A percentile compares a stretch with the other conserved stretches of the same genome.
Evolutionary conservation across 331 rosid species (phyloP).

Genomic region (Saraca asoca): DNA sequence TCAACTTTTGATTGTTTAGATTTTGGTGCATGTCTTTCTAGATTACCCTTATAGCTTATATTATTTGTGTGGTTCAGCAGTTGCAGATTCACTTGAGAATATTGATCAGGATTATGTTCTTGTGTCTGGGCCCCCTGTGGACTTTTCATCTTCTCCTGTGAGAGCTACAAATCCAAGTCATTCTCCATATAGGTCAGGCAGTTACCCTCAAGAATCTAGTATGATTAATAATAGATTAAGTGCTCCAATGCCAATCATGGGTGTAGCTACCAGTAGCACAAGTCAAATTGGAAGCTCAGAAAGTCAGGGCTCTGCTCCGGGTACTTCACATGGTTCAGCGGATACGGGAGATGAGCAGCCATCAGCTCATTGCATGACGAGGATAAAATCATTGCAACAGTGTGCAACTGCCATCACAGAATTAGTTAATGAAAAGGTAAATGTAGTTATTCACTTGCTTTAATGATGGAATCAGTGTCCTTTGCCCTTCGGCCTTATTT

Average conservation of each 20-base stretch:
- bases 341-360: conserved; percentile 84
- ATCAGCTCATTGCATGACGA: conserved; percentile 70
- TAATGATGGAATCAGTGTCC: conserved; percentile 18
- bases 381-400: conserved; percentile 80
- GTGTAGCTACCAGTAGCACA: conserved; percentile 50
- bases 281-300: conserved; percentile 76
- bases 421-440: conserved; percentile 80
- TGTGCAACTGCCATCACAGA: conserved; percentile 77
- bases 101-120: conserved; percentile 97
- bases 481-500: conserved; percentile 2
- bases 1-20: conserved; percentile 28
- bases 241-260: conserved; percentile 81
- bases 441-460: conserved; percentile 9
- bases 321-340: conserved; percentile 79
- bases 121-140: conserved; percentile 82
- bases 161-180: conserved; percentile 61
- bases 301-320: conserved; percentile 88
- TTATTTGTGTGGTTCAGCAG: conserved; percentile 50
- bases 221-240: conserved; percentile 48
- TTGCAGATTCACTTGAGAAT: conserved; percentile 66
- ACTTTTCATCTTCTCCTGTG: conserved; percentile 65
- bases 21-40: conserved; percentile 28
- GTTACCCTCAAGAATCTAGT: conserved; percentile 53
- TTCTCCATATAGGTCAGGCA: conserved; percentile 56
- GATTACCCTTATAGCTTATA: conserved; percentile 19